Base-by-base conservation (phyloP, 2,329 filamentous ascomycete species). In the Colletotrichum shisoi region DNA sequence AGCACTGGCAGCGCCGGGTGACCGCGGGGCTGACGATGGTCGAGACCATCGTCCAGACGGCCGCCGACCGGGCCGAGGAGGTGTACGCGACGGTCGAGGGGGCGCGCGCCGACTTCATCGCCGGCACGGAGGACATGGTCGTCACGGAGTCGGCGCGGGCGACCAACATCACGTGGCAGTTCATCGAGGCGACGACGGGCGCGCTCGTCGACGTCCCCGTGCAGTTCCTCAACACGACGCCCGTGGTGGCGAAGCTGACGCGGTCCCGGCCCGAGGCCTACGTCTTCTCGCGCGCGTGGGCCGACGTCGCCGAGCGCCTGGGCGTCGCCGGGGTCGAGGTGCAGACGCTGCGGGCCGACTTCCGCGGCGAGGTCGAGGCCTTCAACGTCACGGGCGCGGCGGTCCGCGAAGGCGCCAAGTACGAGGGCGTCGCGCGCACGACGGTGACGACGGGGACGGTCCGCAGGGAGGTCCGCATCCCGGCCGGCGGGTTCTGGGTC, bases 1-100 rank as follows among this genome's bases (percentile, higher is more conserved):
- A 77, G 21, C 71, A 77, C 37, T 77, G 72, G 11, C 73, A 74
- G 53, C 72, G 75, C 1, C 70, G 75, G 34, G 73, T 73, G 0
- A 74, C 74, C 0, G 67, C 74, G 0, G 75, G 72, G 0, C 52
- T 77, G 9, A 72, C 70, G 0, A 75, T 76, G 72, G 70, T 73
- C 0, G 69, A 70, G 34, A 68, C 74, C 0, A 70, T 76, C 15
- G 66, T 77, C 0, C 73, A 77, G 24, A 76, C 75, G 0, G 73
- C 75, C 1, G 72, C 70, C 2, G 73, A 74, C 17, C 73, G 74
- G 24, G 74, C 74, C 0, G 67, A 72, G 3, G 69, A 72, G 2
- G 74, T 77, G 0, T 70, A 70, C 39, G 57, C 67, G 5, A 74
- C 73, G 0, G 67, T 77, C 0, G 72, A 77, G 15, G 57, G 52